These are phyloP conservation scores for Serendipita vermifera DNA, from an alignment of 768 basidiomycete genomes.

Conservation along the genomic window DNA sequence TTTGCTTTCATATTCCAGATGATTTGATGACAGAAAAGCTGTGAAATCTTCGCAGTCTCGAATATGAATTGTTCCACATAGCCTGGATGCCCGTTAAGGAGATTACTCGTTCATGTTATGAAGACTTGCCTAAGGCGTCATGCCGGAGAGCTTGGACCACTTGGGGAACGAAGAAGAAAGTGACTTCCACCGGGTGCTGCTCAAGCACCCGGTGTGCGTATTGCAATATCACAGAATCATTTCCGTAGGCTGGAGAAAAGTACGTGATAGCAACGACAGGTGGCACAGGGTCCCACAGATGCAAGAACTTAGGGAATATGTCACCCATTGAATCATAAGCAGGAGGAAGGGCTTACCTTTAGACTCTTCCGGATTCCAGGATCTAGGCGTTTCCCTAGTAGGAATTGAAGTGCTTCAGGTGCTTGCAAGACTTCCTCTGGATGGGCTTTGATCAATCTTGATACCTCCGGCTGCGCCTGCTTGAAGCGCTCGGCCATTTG, in stretches of 20 bases:
- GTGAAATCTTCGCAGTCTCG: constrained; percentile 93
- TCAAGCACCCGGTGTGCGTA: constrained; percentile 92
- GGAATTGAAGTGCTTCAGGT: constrained; percentile 67
- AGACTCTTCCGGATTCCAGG: constrained; percentile 47
- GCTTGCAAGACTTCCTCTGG: constrained; percentile 56
- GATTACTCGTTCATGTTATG: too few species aligned
- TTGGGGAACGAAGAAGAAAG: constrained; percentile 99
- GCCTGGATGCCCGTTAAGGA: constrained; percentile 33
- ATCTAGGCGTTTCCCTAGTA: constrained; percentile 64
- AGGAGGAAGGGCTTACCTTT: constrained; percentile 38
- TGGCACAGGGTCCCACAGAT: constrained; percentile 81
- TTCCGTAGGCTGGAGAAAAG: constrained; percentile 74
- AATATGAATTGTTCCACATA: constrained; percentile 93
- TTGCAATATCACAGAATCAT: constrained; percentile 78
- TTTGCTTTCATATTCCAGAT: constrained; percentile 99
- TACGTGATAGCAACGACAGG: constrained; percentile 69
- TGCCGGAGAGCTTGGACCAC: constrained; percentile 90
- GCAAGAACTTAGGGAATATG: constrained; percentile 47
- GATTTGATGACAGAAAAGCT: constrained; percentile 97
- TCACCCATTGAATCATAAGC: constrained; percentile 8
- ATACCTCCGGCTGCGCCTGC: constrained; percentile 58
- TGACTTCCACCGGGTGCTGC: constrained; percentile 85
- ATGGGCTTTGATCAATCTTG: constrained; percentile 56
- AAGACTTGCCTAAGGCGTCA: constrained; percentile 62
- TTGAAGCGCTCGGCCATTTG: constrained; percentile 85